Evolutionary conservation across 257 asterid genomes (phyloP), one percentile per base, ranked within the genome.

Genomic region (Paulownia fortunei): DNA sequence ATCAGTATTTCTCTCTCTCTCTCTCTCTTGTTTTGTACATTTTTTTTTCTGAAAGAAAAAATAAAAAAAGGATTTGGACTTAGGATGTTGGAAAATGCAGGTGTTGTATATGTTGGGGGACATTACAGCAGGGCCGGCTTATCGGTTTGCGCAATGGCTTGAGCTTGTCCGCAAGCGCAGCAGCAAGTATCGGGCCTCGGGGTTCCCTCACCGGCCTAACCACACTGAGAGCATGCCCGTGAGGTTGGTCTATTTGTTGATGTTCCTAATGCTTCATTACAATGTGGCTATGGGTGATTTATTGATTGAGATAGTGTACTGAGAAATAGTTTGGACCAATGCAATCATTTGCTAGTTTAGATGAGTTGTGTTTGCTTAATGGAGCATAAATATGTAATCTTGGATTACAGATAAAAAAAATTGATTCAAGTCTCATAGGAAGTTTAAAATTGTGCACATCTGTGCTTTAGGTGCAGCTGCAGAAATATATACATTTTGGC

Each of bases 71-170:
- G 69, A 74, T 64, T 54, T 51, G 74, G 34, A 34, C 55, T 77
- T 63, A 58, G 80, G 66, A 37, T 30, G 47, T 68, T 72, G 34
- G 68, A 70, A 46, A 75, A 61, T 78, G 87, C 91, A 96, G 99
- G 99, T 93, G 73, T 83, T 93, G 94, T 96, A 87, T 86, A 92
- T 93, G 99, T 86, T 95, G 85, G 99, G 99, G 81, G 99, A 96
- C 73, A 93, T 96, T 61, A 89, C 97, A 12, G 92, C 97, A 13
- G 98, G 97, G 76, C 97, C 99, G 23, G 98, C 97, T 21, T 88
- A 90, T 78, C 83, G 97, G 82, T 93, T 96, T 73, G 89, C 96
- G 5, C 97, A 96, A 90, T 96, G 99, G 99, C 86, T 96, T 88
- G 99, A 93, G 82, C 92, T 92, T 77, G 99, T 92, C n/a, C 97